phyloP scores from a whole-genome alignment of 2,329 filamentous ascomycete genomes.

The Neopestalotiopsis sp. region DNA sequence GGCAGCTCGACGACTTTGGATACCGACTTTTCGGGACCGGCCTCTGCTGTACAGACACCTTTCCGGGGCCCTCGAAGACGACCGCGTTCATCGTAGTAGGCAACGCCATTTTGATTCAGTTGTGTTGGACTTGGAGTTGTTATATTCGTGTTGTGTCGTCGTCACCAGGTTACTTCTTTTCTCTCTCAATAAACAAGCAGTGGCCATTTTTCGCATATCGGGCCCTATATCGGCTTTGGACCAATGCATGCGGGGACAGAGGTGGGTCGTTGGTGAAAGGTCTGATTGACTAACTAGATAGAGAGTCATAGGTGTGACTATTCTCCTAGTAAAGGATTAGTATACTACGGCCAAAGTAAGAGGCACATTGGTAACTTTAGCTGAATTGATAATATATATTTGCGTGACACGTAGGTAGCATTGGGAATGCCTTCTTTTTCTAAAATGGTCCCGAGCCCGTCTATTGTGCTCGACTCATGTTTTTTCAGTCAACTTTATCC shows the following conservation, averaged over 20 bases:
- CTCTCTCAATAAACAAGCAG: background rate
- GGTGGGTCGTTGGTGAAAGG: background rate
- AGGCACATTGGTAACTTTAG: no score
- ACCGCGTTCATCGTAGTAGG: constrained; percentile 80
- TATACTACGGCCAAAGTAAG: no score
- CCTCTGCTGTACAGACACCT: constrained; percentile 78
- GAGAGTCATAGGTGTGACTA: constrained; percentile 1
- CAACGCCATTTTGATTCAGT: constrained; percentile 33
- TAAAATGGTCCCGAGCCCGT: no score
- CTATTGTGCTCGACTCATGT: no score
- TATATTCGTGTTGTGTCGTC: constrained; percentile 6
- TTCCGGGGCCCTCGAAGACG: constrained; percentile 80
- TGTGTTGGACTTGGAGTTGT: constrained; percentile 32
- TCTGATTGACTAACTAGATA: background rate
- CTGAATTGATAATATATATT: background rate
- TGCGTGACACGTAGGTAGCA: background rate
- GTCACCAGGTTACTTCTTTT: background rate
- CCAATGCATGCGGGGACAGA: background rate
- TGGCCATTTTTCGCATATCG: background rate
- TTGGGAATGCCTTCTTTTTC: no score
- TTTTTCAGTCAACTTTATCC: no score
- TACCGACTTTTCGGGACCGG: constrained; percentile 70
- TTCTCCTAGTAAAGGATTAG: background rate
- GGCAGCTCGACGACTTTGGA: background rate
- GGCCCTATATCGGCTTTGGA: background rate